A percentile compares a stretch with the other conserved stretches of the same genome.
Evolutionary conservation across 2,329 filamentous ascomycete genomes (phyloP).

Genomic region (Colletotrichum sp.): DNA sequence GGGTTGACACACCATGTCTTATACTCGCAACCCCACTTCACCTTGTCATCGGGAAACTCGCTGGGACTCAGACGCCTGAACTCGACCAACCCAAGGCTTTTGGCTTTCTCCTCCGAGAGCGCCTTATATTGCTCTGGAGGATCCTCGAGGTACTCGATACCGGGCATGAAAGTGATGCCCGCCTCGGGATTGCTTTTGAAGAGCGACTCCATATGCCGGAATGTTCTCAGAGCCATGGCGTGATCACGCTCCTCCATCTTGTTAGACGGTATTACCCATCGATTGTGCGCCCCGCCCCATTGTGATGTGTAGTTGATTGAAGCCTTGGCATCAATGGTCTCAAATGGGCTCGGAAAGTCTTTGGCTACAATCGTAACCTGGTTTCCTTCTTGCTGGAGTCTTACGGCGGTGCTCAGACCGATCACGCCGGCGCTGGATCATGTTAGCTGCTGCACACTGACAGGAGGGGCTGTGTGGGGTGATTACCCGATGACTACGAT

Average conservation of each 20-base stretch:
- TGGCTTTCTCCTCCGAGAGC: constrained; percentile 36
- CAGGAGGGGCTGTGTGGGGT: background rate
- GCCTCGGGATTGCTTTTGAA: constrained; percentile 35
- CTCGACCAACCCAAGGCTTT: constrained; percentile 36
- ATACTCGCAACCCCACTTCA: constrained; percentile 55
- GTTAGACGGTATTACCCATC: constrained; percentile 42
- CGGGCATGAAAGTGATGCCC: constrained; percentile 54
- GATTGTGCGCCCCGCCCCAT: constrained; percentile 63
- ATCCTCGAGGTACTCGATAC: constrained; percentile 57
- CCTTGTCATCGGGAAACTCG: constrained; percentile 45
- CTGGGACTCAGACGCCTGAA: constrained; percentile 39
- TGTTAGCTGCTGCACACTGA: background rate
- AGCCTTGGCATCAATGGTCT: constrained; percentile 42
- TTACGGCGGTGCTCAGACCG: constrained; percentile 54
- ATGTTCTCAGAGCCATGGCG: constrained; percentile 46
- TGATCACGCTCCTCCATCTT: constrained; percentile 44
- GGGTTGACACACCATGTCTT: constrained; percentile 60
- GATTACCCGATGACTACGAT: constrained; percentile 19
- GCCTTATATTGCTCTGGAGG: constrained; percentile 44
- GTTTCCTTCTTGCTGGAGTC: constrained; percentile 45
- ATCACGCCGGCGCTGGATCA: constrained; percentile 55
- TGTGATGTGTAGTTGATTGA: constrained; percentile 61
- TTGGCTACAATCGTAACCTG: constrained; percentile 48
- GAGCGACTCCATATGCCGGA: constrained; percentile 43
- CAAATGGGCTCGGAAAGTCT: constrained; percentile 52